Evolutionary conservation across 2,329 filamentous ascomycete species (phyloP).

Genomic region (Didymella arachidicola): DNA sequence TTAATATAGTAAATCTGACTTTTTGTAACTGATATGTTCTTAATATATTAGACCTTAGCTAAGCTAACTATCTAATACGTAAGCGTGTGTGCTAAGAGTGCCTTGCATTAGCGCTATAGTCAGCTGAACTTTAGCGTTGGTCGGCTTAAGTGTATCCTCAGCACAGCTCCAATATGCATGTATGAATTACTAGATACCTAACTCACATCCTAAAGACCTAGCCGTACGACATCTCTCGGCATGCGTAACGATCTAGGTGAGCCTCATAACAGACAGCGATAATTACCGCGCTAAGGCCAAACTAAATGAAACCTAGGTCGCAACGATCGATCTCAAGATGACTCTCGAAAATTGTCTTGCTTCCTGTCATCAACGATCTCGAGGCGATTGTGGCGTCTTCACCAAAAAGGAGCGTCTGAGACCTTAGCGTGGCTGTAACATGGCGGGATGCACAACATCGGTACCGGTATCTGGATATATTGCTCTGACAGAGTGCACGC

Average conservation of each 20-base stretch:
- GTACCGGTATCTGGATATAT: slow-evolving; percentile 26
- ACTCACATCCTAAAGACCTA: slow-evolving; percentile 9
- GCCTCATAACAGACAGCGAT: slow-evolving; percentile 6
- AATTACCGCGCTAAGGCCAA: neutral
- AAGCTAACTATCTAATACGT: too few species aligned
- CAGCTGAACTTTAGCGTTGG: too few species aligned
- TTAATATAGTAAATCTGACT: too few species aligned
- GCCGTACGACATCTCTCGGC: slow-evolving; percentile 13
- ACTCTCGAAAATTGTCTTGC: neutral
- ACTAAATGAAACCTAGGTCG: neutral
- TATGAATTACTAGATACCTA: slow-evolving; percentile 16
- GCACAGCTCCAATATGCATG: slow-evolving; percentile 20
- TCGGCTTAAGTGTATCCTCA: too few species aligned
- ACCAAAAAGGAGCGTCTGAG: slow-evolving; percentile 12
- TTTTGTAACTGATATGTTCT: too few species aligned
- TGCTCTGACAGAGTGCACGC: slow-evolving; percentile 29
- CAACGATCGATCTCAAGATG: slow-evolving; percentile 4
- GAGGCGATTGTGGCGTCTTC: slow-evolving; percentile 6
- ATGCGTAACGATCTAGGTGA: slow-evolving; percentile 1
- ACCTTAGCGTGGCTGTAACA: slow-evolving; percentile 20
- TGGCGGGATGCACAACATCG: slow-evolving; percentile 13
- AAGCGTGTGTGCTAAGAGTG: too few species aligned
- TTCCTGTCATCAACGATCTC: neutral
- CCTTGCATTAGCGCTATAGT: too few species aligned
- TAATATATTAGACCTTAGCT: too few species aligned